phyloP scores from a whole-genome alignment of 2,329 filamentous ascomycete species.

The Corynespora cassiicola region DNA sequence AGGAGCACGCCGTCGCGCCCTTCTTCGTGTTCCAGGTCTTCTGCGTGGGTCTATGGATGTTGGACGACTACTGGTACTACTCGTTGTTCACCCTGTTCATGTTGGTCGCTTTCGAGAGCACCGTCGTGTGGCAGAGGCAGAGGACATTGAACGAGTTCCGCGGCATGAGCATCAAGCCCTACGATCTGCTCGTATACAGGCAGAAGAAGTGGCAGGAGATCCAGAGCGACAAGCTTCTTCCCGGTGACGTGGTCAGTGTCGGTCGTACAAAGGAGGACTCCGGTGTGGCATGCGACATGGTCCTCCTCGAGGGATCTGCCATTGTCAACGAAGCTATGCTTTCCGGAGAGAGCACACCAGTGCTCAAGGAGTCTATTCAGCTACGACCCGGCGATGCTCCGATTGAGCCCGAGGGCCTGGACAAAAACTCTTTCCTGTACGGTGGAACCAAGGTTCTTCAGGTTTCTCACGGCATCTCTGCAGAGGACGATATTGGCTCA shows the following conservation, averaged over 20 bases:
- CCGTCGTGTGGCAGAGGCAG: constrained; percentile 98
- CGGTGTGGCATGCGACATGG: constrained; percentile 96
- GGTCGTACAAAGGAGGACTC: constrained; percentile 95
- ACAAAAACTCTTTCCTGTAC: constrained; percentile 97
- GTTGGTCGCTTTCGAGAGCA: constrained; percentile 97
- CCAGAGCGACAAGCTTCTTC: constrained; percentile 88
- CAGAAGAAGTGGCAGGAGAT: constrained; percentile 87
- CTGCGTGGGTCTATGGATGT: constrained; percentile 96
- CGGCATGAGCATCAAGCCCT: constrained; percentile 99
- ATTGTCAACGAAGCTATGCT: constrained; percentile 99
- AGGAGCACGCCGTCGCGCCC: constrained; percentile 96
- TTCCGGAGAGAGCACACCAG: constrained; percentile 94
- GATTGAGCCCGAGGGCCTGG: constrained; percentile 87
- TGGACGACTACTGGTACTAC: constrained; percentile 99
- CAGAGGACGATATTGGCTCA: constrained; percentile 66
- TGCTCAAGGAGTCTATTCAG: constrained; percentile 95
- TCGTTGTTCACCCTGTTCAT: constrained; percentile 98
- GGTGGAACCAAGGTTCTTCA: constrained; percentile 98
- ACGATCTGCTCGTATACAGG: constrained; percentile 90
- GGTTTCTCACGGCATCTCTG: constrained; percentile 83
- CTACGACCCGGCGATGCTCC: constrained; percentile 80
- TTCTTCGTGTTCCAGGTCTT: constrained; percentile 99
- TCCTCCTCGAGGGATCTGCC: constrained; percentile 90
- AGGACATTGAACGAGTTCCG: constrained; percentile 95
- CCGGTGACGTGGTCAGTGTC: constrained; percentile 91